Conservation (phyloP, 2,329 filamentous ascomycete species). For the Claviceps spartinae region DNA sequence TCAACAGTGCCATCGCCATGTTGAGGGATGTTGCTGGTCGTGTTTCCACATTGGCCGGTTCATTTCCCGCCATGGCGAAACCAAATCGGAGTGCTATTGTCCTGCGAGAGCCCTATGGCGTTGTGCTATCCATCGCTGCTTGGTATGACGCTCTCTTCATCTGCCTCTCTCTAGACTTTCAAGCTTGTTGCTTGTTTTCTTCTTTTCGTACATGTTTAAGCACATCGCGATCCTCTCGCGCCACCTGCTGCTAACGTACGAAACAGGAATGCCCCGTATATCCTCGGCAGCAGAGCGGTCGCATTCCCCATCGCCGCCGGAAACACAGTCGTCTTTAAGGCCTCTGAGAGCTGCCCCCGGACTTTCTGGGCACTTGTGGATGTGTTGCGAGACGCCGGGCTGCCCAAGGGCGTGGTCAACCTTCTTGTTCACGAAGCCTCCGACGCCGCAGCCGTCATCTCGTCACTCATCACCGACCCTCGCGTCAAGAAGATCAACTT, state of each 20-base stretch:
- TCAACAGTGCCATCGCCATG: constrained; percentile 21
- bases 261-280: constrained; percentile 42
- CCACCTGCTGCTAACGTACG: not conserved
- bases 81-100: constrained; percentile 41
- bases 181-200: not conserved
- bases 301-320: constrained; percentile 58
- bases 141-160: constrained; percentile 45
- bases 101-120: constrained; percentile 63
- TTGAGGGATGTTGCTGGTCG: constrained; percentile 31
- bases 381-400: constrained; percentile 57
- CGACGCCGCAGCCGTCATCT: constrained; percentile 54
- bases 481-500: constrained; percentile 73
- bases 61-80: constrained; percentile 20
- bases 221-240: not conserved
- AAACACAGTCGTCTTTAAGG: constrained; percentile 66
- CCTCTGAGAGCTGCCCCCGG: constrained; percentile 52
- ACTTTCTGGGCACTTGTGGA: constrained; percentile 48
- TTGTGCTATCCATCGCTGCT: constrained; percentile 65
- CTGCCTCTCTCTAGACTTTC: not conserved
- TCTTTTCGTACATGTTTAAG: no score
- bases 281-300: constrained; percentile 40
- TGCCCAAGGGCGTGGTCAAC: constrained; percentile 64
- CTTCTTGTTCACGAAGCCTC: constrained; percentile 52
- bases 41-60: constrained; percentile 24
- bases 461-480: constrained; percentile 51